phyloP scores from a whole-genome alignment of 768 basidiomycete genomes.

The Calocybe cyanea region DNA sequence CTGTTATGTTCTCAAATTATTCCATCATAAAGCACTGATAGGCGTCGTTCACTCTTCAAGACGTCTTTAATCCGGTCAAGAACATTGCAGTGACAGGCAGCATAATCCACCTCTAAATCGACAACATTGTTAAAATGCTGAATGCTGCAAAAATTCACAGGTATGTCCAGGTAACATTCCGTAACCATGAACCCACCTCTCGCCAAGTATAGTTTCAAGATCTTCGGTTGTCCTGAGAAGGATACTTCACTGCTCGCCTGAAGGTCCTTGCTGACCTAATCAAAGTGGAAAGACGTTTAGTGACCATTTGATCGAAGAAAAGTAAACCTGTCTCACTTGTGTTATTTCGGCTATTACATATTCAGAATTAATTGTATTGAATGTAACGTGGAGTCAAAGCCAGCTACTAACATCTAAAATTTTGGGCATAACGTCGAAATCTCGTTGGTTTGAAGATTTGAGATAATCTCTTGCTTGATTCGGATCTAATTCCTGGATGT shows the following conservation, averaged over 20 bases:
- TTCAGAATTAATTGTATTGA: background rate
- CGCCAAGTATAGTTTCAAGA: constrained; percentile 38
- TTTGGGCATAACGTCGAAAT: constrained; percentile 7
- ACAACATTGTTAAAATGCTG: constrained; percentile 51
- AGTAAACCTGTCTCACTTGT: constrained; percentile 26
- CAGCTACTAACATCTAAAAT: constrained; percentile 42
- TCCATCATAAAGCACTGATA: constrained; percentile 30
- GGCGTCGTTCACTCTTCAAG: constrained; percentile 33
- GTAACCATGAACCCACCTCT: constrained; percentile 31
- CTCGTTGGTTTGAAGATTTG: constrained; percentile 1
- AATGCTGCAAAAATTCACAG: constrained; percentile 29
- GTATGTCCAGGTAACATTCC: background rate
- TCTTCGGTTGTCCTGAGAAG: constrained; percentile 41
- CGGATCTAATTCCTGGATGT: background rate
- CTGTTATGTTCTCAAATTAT: constrained; percentile 48
- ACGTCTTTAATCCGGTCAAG: constrained; percentile 40
- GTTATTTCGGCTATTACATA: constrained; percentile 52
- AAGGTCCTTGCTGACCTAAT: constrained; percentile 42
- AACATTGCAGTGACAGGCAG: constrained; percentile 36
- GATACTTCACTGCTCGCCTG: constrained; percentile 42
- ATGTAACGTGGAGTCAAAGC: background rate
- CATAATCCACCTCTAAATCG: constrained; percentile 53
- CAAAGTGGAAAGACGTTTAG: constrained; percentile 43
- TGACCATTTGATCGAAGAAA: background rate
- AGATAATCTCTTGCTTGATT: background rate